phyloP scores from a whole-genome alignment of 108 stramenopile genomes.

The Nitzschia sp. region DNA sequence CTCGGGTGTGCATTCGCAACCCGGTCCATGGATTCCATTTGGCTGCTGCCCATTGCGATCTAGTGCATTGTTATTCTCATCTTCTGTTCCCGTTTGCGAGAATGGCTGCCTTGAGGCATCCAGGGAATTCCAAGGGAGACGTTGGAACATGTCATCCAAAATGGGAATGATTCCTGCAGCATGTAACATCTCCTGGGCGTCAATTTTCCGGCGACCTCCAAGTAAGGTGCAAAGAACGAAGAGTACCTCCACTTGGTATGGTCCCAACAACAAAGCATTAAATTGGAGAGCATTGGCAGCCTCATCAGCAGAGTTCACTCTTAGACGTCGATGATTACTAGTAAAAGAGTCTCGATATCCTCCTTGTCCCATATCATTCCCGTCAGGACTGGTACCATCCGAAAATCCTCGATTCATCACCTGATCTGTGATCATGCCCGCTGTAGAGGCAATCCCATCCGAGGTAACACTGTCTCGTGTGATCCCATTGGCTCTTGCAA shows the following conservation, averaged over 20 bases:
- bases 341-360: constrained; percentile 1
- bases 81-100: constrained; percentile 3
- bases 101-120: constrained; percentile 21
- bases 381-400: neutral
- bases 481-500: neutral
- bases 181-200: constrained; percentile 59
- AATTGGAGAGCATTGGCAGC: constrained; percentile 69
- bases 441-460: constrained; percentile 24
- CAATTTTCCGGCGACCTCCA: constrained; percentile 74
- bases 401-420: constrained; percentile 19
- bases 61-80: neutral
- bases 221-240: constrained; percentile 86
- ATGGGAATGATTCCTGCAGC: constrained; percentile 55
- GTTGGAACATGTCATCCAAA: constrained; percentile 71
- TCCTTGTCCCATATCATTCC: neutral
- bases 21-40: constrained; percentile 56
- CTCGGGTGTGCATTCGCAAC: constrained; percentile 89
- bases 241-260: constrained; percentile 78
- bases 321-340: neutral
- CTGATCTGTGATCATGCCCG: constrained; percentile 36
- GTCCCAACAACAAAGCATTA: constrained; percentile 63
- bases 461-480: neutral
- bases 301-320: constrained; percentile 36
- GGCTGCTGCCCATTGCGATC: constrained; percentile 16
- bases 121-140: constrained; percentile 63